These are phyloP conservation scores for Malus hybrid DNA, from an alignment of 331 rosid genomes.

Conservation along the genomic window DNA sequence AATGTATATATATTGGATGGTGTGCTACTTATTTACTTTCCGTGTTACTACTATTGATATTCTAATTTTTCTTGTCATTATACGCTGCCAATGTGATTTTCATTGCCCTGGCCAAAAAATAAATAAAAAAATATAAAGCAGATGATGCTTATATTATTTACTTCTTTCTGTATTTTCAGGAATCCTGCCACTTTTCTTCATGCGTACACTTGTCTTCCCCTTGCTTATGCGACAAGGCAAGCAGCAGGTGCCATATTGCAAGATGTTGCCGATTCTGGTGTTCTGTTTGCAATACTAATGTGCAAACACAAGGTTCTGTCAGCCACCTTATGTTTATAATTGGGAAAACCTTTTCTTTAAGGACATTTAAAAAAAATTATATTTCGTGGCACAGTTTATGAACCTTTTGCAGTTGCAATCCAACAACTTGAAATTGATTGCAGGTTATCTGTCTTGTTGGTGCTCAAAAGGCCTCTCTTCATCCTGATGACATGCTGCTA, in stretches of 20 bases:
- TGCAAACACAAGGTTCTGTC: slow-evolving; percentile 74
- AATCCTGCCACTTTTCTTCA: slow-evolving; percentile 96
- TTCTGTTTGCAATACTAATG: slow-evolving; percentile 88
- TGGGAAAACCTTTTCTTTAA: background rate
- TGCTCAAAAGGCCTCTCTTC: slow-evolving; percentile 96
- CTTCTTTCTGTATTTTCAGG: slow-evolving; percentile 43
- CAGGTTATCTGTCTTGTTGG: slow-evolving; percentile 92
- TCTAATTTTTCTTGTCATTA: background rate
- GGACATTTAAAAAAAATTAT: background rate
- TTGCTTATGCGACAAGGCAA: slow-evolving; percentile 83
- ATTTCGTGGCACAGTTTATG: background rate
- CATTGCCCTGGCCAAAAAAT: background rate
- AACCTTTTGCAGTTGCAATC: background rate
- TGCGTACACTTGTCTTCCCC: slow-evolving; percentile 93
- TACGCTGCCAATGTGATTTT: background rate
- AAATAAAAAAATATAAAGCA: background rate
- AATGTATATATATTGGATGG: background rate
- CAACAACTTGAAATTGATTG: slow-evolving; percentile 33
- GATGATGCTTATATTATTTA: slow-evolving; percentile 3
- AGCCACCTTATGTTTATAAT: background rate
- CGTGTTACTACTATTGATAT: background rate
- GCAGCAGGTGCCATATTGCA: slow-evolving; percentile 93
- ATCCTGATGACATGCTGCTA: slow-evolving; percentile 89
- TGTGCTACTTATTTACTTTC: background rate
- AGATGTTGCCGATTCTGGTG: slow-evolving; percentile 89